Evolutionary conservation across 192 early-diverging fungal genomes (phyloP).

Genomic region (Chytriomyces sp.): DNA sequence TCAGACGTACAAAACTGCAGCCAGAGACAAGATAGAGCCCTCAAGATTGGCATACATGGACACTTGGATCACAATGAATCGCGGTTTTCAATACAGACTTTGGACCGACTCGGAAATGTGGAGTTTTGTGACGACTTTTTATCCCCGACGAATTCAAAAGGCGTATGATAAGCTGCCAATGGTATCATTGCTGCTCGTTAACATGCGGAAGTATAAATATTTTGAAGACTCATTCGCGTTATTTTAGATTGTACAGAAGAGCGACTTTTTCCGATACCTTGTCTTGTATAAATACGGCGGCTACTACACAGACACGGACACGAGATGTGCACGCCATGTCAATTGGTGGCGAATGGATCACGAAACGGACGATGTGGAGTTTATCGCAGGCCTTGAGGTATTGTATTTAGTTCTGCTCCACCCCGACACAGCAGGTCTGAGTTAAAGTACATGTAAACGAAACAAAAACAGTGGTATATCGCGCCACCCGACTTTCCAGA

Average conservation of each 20-base stretch:
- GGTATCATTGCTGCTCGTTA: not conserved
- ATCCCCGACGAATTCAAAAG: not conserved
- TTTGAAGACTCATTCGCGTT: not conserved
- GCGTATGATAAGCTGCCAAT: conserved; percentile 18
- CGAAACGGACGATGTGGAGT: conserved; percentile 1
- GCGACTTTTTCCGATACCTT: conserved; percentile 34
- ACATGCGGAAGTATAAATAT: not conserved
- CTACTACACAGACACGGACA: conserved; percentile 30
- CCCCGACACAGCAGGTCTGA: too few species aligned
- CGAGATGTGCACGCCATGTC: conserved; percentile 21
- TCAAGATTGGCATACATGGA: conserved; percentile 8
- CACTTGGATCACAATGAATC: conserved; percentile 25
- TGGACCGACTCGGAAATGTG: conserved; percentile 14
- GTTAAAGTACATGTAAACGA: not conserved
- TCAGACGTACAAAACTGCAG: conserved; percentile 13
- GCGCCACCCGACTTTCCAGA: conserved; percentile 15
- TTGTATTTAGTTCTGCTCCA: too few species aligned
- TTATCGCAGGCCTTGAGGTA: conserved; percentile 29
- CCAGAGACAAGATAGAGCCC: not conserved
- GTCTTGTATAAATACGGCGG: conserved; percentile 22
- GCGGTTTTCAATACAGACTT: not conserved
- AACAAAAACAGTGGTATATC: conserved; percentile 22
- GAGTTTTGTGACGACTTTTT: not conserved
- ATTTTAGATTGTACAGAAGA: conserved; percentile 10
- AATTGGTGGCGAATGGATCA: conserved; percentile 21